A percentile compares a stretch with the other conserved stretches of the same genome.
These are phyloP conservation scores for Fagopyrum tataricum DNA, from an alignment of 148 eudicot genomes.

Conservation along the genomic window DNA sequence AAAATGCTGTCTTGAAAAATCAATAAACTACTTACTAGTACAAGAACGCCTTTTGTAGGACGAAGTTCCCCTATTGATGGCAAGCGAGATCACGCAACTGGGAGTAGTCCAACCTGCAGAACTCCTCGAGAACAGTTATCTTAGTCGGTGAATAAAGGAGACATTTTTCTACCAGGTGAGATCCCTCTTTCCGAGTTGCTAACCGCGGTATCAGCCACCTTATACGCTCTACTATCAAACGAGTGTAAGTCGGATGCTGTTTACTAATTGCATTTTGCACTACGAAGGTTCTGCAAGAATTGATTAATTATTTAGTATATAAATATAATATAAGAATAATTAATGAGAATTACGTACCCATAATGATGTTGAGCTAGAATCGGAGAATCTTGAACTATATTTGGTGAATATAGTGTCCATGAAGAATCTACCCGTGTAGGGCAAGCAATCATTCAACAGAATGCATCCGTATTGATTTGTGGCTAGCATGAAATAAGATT, in stretches of 20 bases:
- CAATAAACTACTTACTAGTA: neutral
- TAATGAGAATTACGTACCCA: neutral
- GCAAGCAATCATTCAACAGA: conserved; percentile 4
- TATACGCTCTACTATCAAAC: neutral
- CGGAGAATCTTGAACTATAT: neutral
- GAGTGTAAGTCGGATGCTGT: neutral
- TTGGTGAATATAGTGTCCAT: neutral
- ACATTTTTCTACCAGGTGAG: conserved; percentile 4
- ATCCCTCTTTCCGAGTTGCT: neutral
- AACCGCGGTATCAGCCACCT: neutral
- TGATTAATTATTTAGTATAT: neutral
- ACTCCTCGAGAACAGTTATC: neutral
- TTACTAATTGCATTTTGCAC: conserved; percentile 3
- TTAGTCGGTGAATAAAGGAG: neutral
- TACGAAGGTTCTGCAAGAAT: neutral
- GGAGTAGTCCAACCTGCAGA: neutral
- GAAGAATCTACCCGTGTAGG: neutral
- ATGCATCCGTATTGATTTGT: neutral
- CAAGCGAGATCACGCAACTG: neutral
- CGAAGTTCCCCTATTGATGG: neutral
- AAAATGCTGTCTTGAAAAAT: too few species aligned
- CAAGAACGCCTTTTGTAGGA: neutral
- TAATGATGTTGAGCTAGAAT: neutral
- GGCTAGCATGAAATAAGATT: neutral
- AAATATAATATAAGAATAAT: neutral